Conservation (phyloP, 2,329 filamentous ascomycete genomes). For the Talaromyces funiculosus region DNA sequence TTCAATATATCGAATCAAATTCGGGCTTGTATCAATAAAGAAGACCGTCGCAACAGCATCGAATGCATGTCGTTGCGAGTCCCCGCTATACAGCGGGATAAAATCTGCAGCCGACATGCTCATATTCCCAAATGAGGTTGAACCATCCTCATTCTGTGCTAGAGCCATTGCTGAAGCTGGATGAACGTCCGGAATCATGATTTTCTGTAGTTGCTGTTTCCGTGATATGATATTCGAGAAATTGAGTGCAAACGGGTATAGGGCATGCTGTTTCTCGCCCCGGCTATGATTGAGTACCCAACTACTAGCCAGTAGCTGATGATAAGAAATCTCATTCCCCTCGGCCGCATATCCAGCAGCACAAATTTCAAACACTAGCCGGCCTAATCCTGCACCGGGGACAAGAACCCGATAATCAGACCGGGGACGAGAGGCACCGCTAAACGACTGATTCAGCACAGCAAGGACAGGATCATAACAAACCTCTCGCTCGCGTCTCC, state of each 20-base stretch:
- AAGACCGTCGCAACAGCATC: constrained; percentile 86
- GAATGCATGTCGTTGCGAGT: constrained; percentile 57
- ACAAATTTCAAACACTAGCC: constrained; percentile 83
- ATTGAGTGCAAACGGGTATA: constrained; percentile 80
- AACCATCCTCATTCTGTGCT: constrained; percentile 17
- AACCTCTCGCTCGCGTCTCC: constrained; percentile 64
- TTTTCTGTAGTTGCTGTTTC: constrained; percentile 66
- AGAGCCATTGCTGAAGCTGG: constrained; percentile 53
- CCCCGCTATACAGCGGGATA: constrained; percentile 70
- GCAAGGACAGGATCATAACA: constrained; percentile 70
- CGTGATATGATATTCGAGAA: constrained; percentile 81
- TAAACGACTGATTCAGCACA: constrained; percentile 53
- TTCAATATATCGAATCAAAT: constrained; percentile 83
- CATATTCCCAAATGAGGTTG: constrained; percentile 60
- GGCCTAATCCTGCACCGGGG: constrained; percentile 81
- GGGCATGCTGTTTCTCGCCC: constrained; percentile 57
- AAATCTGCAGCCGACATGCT: constrained; percentile 93
- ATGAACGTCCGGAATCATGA: constrained; percentile 75
- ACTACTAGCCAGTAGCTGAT: constrained; percentile 82
- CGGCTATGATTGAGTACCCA: constrained; percentile 52
- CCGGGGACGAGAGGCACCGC: constrained; percentile 22
- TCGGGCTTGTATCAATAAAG: constrained; percentile 95
- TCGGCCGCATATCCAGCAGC: constrained; percentile 66
- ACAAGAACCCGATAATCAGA: constrained; percentile 64
- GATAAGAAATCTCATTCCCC: constrained; percentile 95